phyloP scores from a whole-genome alignment of 306 rosid genomes.

The Mimosa pudica region DNA sequence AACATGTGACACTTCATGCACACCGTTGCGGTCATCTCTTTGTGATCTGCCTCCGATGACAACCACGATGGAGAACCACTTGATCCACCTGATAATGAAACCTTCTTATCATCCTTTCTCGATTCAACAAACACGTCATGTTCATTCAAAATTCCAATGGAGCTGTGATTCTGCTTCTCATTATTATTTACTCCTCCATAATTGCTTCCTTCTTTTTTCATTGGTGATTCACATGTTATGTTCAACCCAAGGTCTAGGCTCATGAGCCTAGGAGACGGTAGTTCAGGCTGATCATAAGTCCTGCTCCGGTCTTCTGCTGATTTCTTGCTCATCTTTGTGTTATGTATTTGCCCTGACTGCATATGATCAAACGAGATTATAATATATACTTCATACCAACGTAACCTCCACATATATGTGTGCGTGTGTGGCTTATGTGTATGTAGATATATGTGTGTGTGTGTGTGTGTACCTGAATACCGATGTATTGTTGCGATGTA shows the following conservation, averaged over 20 bases:
- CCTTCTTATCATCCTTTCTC: slow-evolving; percentile 20
- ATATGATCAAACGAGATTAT: slow-evolving; percentile 1
- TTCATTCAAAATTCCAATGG: slow-evolving; percentile 6
- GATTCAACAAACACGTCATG: slow-evolving; percentile 32
- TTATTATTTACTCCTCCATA: not conserved
- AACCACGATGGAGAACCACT: slow-evolving; percentile 50
- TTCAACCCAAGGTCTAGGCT: slow-evolving; percentile 88
- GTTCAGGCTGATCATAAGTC: slow-evolving; percentile 44
- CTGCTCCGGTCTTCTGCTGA: slow-evolving; percentile 58
- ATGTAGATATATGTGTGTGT: not conserved
- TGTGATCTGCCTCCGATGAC: slow-evolving; percentile 50
- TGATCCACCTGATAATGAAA: slow-evolving; percentile 13
- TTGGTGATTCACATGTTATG: slow-evolving; percentile 57
- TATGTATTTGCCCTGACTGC: slow-evolving; percentile 85
- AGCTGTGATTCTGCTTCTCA: slow-evolving; percentile 28
- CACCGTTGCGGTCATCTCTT: slow-evolving; percentile 85
- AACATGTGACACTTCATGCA: slow-evolving; percentile 87
- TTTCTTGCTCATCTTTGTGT: slow-evolving; percentile 64
- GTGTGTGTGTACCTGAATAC: slow-evolving; percentile 63
- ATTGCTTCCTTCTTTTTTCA: slow-evolving; percentile 36
- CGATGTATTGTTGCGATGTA: slow-evolving; percentile 71
- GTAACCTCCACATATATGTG: not conserved
- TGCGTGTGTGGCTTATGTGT: not conserved
- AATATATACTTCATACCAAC: slow-evolving; percentile 1
- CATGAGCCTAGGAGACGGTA: slow-evolving; percentile 42